phyloP scores from a whole-genome alignment of 768 basidiomycete species.

The Cystofilobasidium ferigula region DNA sequence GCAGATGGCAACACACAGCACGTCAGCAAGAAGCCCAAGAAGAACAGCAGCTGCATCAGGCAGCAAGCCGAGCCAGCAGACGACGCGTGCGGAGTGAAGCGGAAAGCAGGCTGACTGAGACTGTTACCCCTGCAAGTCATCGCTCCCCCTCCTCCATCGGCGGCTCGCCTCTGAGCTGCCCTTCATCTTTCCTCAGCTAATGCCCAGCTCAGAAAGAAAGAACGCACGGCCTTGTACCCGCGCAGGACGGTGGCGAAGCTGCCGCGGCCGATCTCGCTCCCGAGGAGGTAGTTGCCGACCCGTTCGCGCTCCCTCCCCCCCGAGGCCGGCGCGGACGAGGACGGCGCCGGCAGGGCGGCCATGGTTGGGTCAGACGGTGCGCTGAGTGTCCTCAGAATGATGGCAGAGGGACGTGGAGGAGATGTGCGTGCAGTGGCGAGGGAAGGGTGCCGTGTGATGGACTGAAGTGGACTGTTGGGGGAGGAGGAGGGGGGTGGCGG shows the following conservation, averaged over 20 bases:
- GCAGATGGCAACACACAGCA: not conserved
- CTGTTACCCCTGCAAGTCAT: conserved; percentile 3
- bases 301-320: conserved; percentile 28
- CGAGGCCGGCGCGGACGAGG: not conserved
- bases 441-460: too few relatives aligned
- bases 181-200: too few relatives aligned
- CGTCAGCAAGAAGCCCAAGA: not conserved
- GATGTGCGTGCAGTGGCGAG: too few relatives aligned
- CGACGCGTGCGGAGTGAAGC: not conserved
- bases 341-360: not conserved
- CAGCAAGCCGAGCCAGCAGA: not conserved
- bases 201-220: not conserved
- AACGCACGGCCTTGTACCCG: conserved; percentile 73
- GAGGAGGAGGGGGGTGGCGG: too few relatives aligned
- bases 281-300: conserved; percentile 39
- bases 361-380: not conserved
- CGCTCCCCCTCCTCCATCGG: not conserved
- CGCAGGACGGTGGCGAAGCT: conserved; percentile 95
- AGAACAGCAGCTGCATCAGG: not conserved
- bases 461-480: too few relatives aligned
- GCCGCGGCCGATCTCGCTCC: conserved; percentile 48
- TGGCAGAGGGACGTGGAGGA: too few relatives aligned
- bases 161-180: not conserved
- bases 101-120: not conserved
- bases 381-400: too few relatives aligned